Evolutionary conservation across 129 eudicot genomes (phyloP), one percentile per base, ranked within the genome.

Genomic region (Oenanthe sinensis): DNA sequence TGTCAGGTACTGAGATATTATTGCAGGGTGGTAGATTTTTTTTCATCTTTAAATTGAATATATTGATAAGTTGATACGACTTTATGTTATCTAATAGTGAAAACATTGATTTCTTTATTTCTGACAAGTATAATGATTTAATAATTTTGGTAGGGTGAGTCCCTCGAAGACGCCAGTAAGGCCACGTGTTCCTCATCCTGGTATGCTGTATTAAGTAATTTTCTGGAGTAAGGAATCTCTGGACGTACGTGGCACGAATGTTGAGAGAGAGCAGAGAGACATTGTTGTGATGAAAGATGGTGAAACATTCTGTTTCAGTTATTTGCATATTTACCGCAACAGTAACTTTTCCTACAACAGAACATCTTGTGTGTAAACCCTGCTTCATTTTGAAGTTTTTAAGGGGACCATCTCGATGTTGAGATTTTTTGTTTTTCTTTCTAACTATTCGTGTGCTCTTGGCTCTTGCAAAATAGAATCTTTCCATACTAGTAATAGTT

Each of bases 161-260:
- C 98, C 98, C 79, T 94, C 98, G 22, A 94, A 94, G 97, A 94
- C 97, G 26, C 98, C 98, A 0, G 98, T 94, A 86, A 90, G 98
- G 90, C 96, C 97, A 15, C 84, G 93, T 70, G 83, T 84, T 78
- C 80, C 89, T 50, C 91, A 92, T 33, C 85, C 95, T 24, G 83
- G 81, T 39, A 55, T 82, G 86, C 87, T 85, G 72, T 67, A 67
- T 81, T 77, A 87, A 86, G 85, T 83, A 78, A 71, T 39, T 52
- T 30, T 50, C 40, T 15, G 52, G 81, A 78, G 60, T 77, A 30
- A 60, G 73, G 28, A 76, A 78, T 67, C 83, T 75, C 33, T 79
- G 77, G 69, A 81, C 28, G 62, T 80, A 75, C 60, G 75, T 15
- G 75, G 74, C 71, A 85, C 77, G 49, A 77, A 55, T 82, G 62